Percentiles rank a stretch among this genome's conserved stretches.
Evolutionary conservation across 1,284 basidiomycete species (phyloP).

Genomic region (Golubevia pallescens): DNA sequence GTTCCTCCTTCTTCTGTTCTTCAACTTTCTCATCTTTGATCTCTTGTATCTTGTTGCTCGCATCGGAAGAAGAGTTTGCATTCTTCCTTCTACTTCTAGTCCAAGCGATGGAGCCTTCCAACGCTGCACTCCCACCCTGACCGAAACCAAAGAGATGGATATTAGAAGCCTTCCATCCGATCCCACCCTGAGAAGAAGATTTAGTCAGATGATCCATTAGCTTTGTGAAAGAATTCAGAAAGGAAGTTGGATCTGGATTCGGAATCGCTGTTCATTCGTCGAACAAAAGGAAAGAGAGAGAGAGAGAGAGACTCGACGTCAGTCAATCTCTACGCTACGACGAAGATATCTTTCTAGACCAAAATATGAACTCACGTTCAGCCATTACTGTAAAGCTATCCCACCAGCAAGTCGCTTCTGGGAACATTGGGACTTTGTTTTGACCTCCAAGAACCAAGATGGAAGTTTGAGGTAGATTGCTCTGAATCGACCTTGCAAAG

Average conservation of each 20-base stretch:
- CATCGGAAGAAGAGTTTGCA: no score
- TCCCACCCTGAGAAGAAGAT: slow-evolving; percentile 6
- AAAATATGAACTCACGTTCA: slow-evolving; percentile 21
- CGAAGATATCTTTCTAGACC: not conserved
- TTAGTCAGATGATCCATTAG: slow-evolving; percentile 21
- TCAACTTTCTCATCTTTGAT: no score
- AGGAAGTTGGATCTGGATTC: slow-evolving; percentile 22
- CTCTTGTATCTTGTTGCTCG: no score
- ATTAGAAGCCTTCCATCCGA: slow-evolving; percentile 21
- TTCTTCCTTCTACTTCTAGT: not conserved
- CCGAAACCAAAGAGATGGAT: slow-evolving; percentile 46
- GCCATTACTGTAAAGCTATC: slow-evolving; percentile 34
- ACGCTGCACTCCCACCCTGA: slow-evolving; percentile 36
- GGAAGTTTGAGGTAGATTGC: slow-evolving; percentile 42
- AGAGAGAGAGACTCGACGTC: no score
- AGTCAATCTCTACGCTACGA: not conserved
- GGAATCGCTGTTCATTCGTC: slow-evolving; percentile 14
- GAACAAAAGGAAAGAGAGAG: not conserved
- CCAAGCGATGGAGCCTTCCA: slow-evolving; percentile 27
- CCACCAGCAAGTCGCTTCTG: slow-evolving; percentile 37
- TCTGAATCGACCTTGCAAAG: slow-evolving; percentile 30
- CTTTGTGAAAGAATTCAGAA: slow-evolving; percentile 6
- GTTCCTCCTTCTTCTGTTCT: not conserved
- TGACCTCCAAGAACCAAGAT: slow-evolving; percentile 35
- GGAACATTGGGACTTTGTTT: slow-evolving; percentile 27